Base-by-base conservation (phyloP, 2,329 filamentous ascomycete genomes). In the Penicillium sp. region DNA sequence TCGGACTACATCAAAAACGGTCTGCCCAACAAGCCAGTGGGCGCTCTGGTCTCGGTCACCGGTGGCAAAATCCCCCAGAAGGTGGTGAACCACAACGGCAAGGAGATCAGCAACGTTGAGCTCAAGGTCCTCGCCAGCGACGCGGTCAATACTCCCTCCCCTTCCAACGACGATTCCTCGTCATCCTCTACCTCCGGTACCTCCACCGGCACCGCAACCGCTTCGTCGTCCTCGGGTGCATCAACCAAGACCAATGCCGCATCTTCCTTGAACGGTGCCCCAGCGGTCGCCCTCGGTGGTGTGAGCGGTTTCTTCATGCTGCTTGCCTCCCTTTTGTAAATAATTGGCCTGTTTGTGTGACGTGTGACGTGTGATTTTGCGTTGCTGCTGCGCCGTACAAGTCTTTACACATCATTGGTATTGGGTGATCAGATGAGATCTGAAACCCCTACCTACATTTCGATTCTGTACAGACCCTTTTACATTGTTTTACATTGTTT, bases 1-100 rank as follows among this genome's bases (percentile, higher is more conserved):
- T 75, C 83, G 51, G 76, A 79, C 39, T 76, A 95, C 61, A 91
- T 96, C 64, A 76, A 87, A 56, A 81, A 85, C 42, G 90, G 91
- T 53, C 80, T 95, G 51, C 73, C 69, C 42, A 80, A 79, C 54
- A 79, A 82, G 47, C 82, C 83, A 35, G 70, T 66, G 11, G 85
- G 85, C 59, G 81, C 84, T 44, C 65, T 95, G 45, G 77, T 86
- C 26, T 58, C 72, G 2, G 78, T 89, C 43, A 75, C 70, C 13
- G 67, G 76, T 48, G 83, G 77, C 24, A 72, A 70, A 28, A 78
- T 86, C 47, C 72, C 74, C 25, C 71, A 79, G 55, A 73, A 72
- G 3, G 78, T 95, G 11, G 78, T 77, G 58, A 73, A 73, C 39
- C 71, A 70, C 56, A 74, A 75, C 39, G 82, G 82, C 44, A 68